phyloP scores from a whole-genome alignment of 2,329 filamentous ascomycete species.

The Hymenoscyphus salicellus region DNA sequence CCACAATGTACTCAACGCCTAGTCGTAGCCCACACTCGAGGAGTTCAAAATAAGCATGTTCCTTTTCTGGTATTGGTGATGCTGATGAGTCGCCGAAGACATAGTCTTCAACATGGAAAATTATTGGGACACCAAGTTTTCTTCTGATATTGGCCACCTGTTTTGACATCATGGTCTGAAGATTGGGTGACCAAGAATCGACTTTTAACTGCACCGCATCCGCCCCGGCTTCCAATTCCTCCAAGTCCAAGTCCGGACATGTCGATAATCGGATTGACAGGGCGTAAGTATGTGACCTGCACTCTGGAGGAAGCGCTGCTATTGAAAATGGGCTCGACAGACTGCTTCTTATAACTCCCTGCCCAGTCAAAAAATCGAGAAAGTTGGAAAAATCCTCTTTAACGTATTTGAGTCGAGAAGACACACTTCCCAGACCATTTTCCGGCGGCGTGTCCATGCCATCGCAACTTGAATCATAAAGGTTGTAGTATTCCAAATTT shows the following conservation, averaged over 20 bases:
- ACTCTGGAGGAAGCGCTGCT: conserved; percentile 56
- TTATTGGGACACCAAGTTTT: conserved; percentile 54
- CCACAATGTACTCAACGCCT: conserved; percentile 61
- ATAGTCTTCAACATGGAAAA: conserved; percentile 55
- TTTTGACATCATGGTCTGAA: conserved; percentile 49
- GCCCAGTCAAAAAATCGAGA: conserved; percentile 55
- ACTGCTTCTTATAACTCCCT: conserved; percentile 49
- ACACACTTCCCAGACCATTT: conserved; percentile 44
- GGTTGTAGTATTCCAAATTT: conserved; percentile 67
- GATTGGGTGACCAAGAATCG: conserved; percentile 52
- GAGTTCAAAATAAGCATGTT: conserved; percentile 51
- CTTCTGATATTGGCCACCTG: conserved; percentile 57
- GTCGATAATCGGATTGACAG: conserved; percentile 59
- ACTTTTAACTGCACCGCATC: conserved; percentile 61
- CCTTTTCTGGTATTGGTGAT: conserved; percentile 24
- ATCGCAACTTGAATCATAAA: conserved; percentile 43
- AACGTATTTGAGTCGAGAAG: conserved; percentile 49
- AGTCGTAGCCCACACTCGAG: conserved; percentile 63
- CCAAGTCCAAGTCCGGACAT: conserved; percentile 51
- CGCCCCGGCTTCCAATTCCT: conserved; percentile 54
- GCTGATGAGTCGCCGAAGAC: conserved; percentile 29
- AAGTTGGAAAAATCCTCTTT: conserved; percentile 61
- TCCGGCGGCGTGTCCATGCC: conserved; percentile 41
- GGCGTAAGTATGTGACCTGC: conserved; percentile 63
- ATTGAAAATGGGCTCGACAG: conserved; percentile 60